phyloP scores from a whole-genome alignment of 2,329 filamentous ascomycete species.

The Ascochyta fabae region DNA sequence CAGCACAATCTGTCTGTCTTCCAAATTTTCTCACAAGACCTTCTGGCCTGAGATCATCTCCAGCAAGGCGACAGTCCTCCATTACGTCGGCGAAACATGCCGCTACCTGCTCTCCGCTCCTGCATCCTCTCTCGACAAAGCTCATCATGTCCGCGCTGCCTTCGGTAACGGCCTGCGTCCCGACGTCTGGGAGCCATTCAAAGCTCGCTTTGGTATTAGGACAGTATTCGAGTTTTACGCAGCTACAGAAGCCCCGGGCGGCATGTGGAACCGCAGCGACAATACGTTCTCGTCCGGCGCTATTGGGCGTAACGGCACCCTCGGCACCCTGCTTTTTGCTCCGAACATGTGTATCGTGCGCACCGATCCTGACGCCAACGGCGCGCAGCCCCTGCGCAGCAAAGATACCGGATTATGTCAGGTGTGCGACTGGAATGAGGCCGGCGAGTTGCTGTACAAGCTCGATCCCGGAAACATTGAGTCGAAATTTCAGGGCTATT shows the following conservation, averaged over 20 bases:
- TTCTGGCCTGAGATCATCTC: slow-evolving; percentile 49
- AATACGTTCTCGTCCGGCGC: slow-evolving; percentile 66
- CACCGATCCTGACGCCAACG: slow-evolving; percentile 69
- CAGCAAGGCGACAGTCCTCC: slow-evolving; percentile 47
- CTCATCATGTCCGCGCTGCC: slow-evolving; percentile 41
- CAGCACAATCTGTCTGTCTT: slow-evolving; percentile 35
- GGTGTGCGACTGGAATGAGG: slow-evolving; percentile 66
- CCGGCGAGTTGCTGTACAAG: slow-evolving; percentile 71
- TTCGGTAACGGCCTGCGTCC: slow-evolving; percentile 52
- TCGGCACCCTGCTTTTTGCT: slow-evolving; percentile 60
- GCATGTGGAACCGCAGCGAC: slow-evolving; percentile 58
- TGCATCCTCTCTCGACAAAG: slow-evolving; percentile 37
- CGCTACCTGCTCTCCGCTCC: slow-evolving; percentile 48
- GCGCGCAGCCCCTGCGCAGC: slow-evolving; percentile 65
- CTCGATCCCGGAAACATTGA: slow-evolving; percentile 54
- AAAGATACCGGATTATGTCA: slow-evolving; percentile 69
- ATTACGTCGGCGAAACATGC: slow-evolving; percentile 51
- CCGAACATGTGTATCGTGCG: slow-evolving; percentile 67
- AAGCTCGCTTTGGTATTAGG: slow-evolving; percentile 48
- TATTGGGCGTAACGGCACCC: slow-evolving; percentile 72
- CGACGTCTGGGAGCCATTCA: slow-evolving; percentile 51
- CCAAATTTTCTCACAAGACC: slow-evolving; percentile 46
- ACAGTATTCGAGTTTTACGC: slow-evolving; percentile 50
- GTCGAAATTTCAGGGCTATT: slow-evolving; percentile 68
- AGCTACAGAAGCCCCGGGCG: slow-evolving; percentile 63